These are phyloP conservation scores for Hemisphaericaspora xylofermentans DNA, from an alignment of 1,139 yeast species.

Conservation along the genomic window DNA sequence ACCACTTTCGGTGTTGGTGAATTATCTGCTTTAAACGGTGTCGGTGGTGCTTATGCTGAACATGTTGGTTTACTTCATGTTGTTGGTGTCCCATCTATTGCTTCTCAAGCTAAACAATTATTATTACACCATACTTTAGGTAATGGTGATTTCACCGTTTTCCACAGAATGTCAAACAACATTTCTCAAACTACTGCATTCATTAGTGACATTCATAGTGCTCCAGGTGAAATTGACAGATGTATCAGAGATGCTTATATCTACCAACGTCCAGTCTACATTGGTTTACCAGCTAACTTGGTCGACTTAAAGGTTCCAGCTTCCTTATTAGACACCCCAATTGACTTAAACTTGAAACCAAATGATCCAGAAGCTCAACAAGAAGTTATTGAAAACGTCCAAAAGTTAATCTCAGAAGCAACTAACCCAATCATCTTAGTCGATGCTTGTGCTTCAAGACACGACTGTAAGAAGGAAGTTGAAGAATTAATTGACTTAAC, in stretches of 20 bases:
- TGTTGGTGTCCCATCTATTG: slow-evolving; percentile 41
- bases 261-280: slow-evolving; percentile 78
- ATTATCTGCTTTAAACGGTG: slow-evolving; percentile 39
- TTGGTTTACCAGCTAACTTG: slow-evolving; percentile 81
- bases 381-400: slow-evolving; percentile 63
- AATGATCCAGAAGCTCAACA: slow-evolving; percentile 71
- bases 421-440: slow-evolving; percentile 73
- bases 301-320: slow-evolving; percentile 65
- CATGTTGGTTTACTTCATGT: slow-evolving; percentile 42
- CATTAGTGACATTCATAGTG: slow-evolving; percentile 59
- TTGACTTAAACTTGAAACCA: slow-evolving; percentile 59
- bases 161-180: slow-evolving; percentile 55
- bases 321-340: slow-evolving; percentile 55
- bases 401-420: slow-evolving; percentile 53
- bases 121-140: slow-evolving; percentile 47
- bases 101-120: slow-evolving; percentile 39
- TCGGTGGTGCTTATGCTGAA: slow-evolving; percentile 45
- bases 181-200: slow-evolving; percentile 66
- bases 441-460: slow-evolving; percentile 87
- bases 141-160: slow-evolving; percentile 46
- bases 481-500: slow-evolving; percentile 62
- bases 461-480: slow-evolving; percentile 64
- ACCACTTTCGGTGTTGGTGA: slow-evolving; percentile 48
- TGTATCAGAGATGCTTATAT: slow-evolving; percentile 71
- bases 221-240: slow-evolving; percentile 70